phyloP scores from a whole-genome alignment of 2,329 filamentous ascomycete genomes.

The Leptographium radiaticola region DNA sequence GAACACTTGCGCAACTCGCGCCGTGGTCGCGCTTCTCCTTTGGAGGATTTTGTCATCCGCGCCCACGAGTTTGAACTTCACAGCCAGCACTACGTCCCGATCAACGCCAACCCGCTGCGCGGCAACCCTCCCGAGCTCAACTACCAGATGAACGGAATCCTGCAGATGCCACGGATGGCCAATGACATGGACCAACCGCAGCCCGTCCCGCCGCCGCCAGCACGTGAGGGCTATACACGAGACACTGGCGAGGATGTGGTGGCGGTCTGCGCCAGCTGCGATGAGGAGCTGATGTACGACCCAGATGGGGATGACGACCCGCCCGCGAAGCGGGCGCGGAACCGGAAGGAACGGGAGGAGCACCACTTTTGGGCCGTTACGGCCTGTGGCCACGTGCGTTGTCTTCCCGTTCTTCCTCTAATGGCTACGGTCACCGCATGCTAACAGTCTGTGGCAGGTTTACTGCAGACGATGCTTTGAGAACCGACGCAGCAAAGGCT shows the following conservation, averaged over 20 bases:
- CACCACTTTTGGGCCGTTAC: conserved; percentile 89
- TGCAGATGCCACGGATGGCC: not conserved
- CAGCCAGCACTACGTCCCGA: conserved; percentile 9
- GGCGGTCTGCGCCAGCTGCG: conserved; percentile 76
- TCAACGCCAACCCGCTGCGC: conserved; percentile 17
- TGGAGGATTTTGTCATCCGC: not conserved
- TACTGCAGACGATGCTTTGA: conserved; percentile 52
- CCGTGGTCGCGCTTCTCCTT: not conserved
- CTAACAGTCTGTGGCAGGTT: conserved; percentile 29
- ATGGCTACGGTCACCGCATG: not conserved
- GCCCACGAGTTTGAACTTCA: conserved; percentile 14
- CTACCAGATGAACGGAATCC: conserved; percentile 20
- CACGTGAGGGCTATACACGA: conserved; percentile 68
- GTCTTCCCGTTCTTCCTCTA: not conserved
- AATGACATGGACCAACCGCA: conserved; percentile 19
- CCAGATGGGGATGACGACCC: conserved; percentile 24
- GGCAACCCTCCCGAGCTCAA: conserved; percentile 19
- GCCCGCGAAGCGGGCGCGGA: conserved; percentile 26
- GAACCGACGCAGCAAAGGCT: conserved; percentile 27
- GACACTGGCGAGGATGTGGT: conserved; percentile 58
- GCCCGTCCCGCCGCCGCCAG: conserved; percentile 51
- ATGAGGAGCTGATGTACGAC: conserved; percentile 68
- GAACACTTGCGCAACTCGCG: not conserved
- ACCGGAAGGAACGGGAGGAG: conserved; percentile 45
- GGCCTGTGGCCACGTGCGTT: conserved; percentile 74